Evolutionary conservation across 2,329 filamentous ascomycete genomes (phyloP), one percentile per base, ranked within the genome.

Genomic region (Sporothrix pseudoabietina): DNA sequence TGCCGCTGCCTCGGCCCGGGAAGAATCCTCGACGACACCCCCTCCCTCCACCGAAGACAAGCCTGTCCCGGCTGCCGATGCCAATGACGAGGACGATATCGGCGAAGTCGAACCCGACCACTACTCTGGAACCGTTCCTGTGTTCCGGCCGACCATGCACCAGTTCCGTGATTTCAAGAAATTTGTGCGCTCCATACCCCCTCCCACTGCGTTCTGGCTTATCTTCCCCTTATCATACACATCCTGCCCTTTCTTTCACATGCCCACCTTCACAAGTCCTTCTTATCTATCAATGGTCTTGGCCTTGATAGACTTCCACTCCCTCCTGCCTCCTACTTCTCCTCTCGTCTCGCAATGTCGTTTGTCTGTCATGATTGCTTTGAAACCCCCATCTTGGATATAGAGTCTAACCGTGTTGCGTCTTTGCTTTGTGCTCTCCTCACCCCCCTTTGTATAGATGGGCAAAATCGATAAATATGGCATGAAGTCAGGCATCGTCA

Each of bases 401-500:
- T 22, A 68, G 16, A 54, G 19, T 69, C 47, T 47, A 41, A 66
- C 57, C 32, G 16, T 63, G 14, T 76, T 74, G 80, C 82, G 75
- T 82, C 80, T 73, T 54, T 7, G 39, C 49, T 49, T 69, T 61
- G 39, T 39, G 19, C 68, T 59, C 69, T n/a, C 44, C 32, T 65
- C 6, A 12, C 12, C 19, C 5, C 32, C 12, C 9, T 22, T 26
- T 49, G 22, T 74, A 44, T 75, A 91, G 89, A 90, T 91, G 86
- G 89, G 90, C 79, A 94, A 93, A 82, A 89, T 99, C 75, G 93
- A 99, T 81, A 89, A 90, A 76, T 97, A 97, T 81, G 96, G 96
- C 78, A 99, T 99, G 96, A 93, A 94, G 82, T 96, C 94, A 30
- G 96, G 96, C 49, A 98, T 99, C 78, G 90, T 98, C 80, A 98